A percentile compares a stretch with the other conserved stretches of the same genome.
These are phyloP conservation scores for Chamaecrista fasciculata DNA, from an alignment of 306 rosid species.

Conservation along the genomic window DNA sequence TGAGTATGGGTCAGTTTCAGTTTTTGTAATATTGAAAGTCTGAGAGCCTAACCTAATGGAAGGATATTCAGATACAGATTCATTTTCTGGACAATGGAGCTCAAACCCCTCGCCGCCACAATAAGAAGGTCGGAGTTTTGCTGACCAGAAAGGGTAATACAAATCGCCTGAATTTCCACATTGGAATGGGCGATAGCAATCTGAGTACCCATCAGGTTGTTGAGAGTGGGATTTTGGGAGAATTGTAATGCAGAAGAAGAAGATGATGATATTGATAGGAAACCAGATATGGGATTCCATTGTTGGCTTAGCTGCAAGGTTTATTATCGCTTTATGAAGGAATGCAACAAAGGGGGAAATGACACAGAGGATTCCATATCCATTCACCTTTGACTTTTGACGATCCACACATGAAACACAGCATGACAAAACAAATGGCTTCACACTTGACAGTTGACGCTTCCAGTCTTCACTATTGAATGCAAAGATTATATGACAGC, in stretches of 20 bases:
- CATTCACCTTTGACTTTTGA: no score
- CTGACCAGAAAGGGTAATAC: not conserved
- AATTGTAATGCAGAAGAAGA: not conserved
- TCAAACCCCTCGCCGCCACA: not conserved
- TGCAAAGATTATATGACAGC: no score
- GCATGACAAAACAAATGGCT: no score
- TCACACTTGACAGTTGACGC: no score
- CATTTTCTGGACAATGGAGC: not conserved
- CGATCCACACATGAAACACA: no score
- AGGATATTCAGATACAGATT: not conserved
- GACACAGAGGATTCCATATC: no score
- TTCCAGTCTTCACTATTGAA: no score
- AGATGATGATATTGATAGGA: not conserved
- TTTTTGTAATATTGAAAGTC: not conserved
- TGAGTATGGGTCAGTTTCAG: fast-evolving
- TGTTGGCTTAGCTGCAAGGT: no score
- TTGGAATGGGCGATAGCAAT: not conserved
- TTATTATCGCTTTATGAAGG: not conserved
- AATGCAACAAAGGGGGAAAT: no score
- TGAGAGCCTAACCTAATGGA: not conserved
- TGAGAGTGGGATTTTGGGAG: not conserved
- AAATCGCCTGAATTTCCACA: not conserved
- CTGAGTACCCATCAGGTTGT: not conserved
- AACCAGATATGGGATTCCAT: not conserved
- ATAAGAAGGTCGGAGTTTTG: not conserved